Percentiles rank a stretch among this genome's conserved stretches.
phyloP scores from a whole-genome alignment of 75 land plant genomes.

The Sequoiadendron giganteum region DNA sequence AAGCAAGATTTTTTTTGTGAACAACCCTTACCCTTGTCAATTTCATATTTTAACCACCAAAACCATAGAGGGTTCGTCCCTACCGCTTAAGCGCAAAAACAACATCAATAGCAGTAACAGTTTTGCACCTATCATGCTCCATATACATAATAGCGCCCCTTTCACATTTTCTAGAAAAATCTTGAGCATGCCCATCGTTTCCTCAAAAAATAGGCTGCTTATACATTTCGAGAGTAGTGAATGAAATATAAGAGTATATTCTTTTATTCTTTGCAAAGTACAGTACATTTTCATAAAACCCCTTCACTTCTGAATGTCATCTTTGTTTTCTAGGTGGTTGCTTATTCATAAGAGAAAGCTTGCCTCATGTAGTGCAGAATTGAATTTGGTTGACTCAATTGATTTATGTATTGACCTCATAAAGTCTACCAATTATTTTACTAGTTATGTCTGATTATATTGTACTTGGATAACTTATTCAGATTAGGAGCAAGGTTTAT shows the following conservation, averaged over 20 bases:
- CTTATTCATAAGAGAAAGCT: background rate
- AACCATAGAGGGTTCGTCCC: no score
- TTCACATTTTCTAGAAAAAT: no score
- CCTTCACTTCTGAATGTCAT: background rate
- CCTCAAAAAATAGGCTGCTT: no score
- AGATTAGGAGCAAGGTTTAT: slow-evolving; percentile 51
- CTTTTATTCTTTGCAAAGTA: background rate
- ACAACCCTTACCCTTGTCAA: no score
- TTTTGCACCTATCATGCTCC: no score
- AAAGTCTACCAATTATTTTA: background rate
- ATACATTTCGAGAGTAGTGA: background rate
- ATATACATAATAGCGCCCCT: no score
- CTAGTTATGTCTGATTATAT: background rate
- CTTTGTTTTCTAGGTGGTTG: background rate
- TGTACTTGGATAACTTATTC: slow-evolving; percentile 6
- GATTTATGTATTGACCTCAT: background rate
- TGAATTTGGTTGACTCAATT: background rate
- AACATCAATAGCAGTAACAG: no score
- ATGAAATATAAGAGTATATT: background rate
- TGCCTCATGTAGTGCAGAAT: background rate
- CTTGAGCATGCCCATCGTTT: no score
- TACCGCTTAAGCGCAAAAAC: no score
- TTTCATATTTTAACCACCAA: no score
- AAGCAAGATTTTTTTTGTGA: no score
- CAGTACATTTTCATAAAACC: background rate